Percentiles rank a stretch among this genome's conserved stretches.
Conservation (phyloP, 805 yeast genomes). For the Pichia sporocuriosa region DNA sequence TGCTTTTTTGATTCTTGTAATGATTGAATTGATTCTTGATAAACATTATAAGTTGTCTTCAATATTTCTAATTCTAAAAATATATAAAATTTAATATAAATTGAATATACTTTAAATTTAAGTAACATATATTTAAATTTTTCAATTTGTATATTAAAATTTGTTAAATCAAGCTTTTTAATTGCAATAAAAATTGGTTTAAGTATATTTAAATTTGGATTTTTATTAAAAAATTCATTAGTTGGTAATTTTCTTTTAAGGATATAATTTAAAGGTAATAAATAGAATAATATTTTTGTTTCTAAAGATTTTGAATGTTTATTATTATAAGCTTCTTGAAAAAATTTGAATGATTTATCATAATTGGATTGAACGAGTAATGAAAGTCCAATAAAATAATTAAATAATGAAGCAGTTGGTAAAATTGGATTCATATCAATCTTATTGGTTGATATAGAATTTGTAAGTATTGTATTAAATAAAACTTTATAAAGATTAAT, state of each 20-base stretch:
- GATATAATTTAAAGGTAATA: conserved; percentile 3
- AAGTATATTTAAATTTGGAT: background rate
- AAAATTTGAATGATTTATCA: conserved; percentile 1
- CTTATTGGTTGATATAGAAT: background rate
- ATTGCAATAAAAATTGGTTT: conserved; percentile 1
- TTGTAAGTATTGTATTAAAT: conserved; percentile 4
- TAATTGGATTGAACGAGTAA: conserved; percentile 6
- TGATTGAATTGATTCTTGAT: background rate
- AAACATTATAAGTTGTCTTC: background rate
- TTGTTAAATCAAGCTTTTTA: background rate
- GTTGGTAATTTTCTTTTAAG: background rate
- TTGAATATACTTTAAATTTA: conserved; percentile 1
- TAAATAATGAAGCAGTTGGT: conserved; percentile 4
- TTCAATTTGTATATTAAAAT: background rate
- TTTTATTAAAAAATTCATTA: background rate
- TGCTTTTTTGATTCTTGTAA: conserved; percentile 1
- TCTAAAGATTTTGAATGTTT: conserved; percentile 4
- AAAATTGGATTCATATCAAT: conserved; percentile 4
- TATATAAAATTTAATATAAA: conserved; percentile 2
- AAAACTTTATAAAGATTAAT: conserved; percentile 7
- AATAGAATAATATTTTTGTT: conserved; percentile 1
- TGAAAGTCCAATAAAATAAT: conserved; percentile 4
- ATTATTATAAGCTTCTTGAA: conserved; percentile 1
- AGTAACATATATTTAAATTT: conserved; percentile 1
- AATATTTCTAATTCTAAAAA: background rate